Conservation (phyloP, 164 flowering plant genomes). For the Vitis rupestris region DNA sequence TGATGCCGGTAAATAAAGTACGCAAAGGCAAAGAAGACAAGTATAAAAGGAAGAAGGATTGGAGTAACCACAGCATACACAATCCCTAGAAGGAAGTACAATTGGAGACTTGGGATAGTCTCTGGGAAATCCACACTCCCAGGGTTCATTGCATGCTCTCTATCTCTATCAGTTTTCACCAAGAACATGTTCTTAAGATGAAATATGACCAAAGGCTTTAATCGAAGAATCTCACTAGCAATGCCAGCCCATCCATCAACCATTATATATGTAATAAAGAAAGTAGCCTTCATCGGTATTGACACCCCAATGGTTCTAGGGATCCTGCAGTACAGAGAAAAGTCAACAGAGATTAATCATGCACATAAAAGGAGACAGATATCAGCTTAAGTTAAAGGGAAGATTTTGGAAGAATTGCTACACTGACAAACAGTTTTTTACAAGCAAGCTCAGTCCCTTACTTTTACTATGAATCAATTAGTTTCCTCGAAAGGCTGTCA, state of each 20-base stretch:
- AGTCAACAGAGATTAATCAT: not conserved
- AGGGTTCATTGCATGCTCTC: constrained; percentile 86
- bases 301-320: constrained; percentile 95
- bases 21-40: constrained; percentile 91
- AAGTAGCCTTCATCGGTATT: constrained; percentile 97
- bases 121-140: constrained; percentile 71
- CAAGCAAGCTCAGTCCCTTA: no score
- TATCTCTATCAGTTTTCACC: constrained; percentile 91
- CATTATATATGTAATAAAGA: constrained; percentile 96
- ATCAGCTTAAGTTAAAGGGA: no score
- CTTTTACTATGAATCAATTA: no score
- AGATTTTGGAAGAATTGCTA: no score
- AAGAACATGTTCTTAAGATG: constrained; percentile 88
- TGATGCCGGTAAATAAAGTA: constrained; percentile 96
- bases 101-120: constrained; percentile 80
- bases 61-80: constrained; percentile 94
- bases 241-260: constrained; percentile 99
- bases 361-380: no score
- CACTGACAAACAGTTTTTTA: no score
- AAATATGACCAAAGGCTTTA: constrained; percentile 76
- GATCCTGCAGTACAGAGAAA: constrained; percentile 51
- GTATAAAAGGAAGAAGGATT: constrained; percentile 88
- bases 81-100: constrained; percentile 85
- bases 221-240: constrained; percentile 86
- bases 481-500: no score